Evolutionary conservation across 2,329 filamentous ascomycete species (phyloP).

Genomic region (Alternaria angustiovoidea): DNA sequence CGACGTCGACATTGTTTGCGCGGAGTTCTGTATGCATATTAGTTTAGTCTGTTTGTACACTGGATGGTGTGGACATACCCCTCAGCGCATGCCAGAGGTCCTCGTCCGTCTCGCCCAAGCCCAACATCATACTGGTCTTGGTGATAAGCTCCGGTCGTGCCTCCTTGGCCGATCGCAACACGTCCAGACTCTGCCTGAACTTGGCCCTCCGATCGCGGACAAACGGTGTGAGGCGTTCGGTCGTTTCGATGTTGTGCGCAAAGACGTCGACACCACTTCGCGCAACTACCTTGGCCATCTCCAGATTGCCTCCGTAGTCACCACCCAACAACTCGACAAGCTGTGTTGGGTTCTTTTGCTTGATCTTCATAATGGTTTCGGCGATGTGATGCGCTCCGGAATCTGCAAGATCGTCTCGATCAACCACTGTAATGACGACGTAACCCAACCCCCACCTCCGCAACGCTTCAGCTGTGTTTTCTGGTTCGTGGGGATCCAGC

Average conservation of each 20-base stretch:
- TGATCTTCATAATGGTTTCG: constrained; percentile 93
- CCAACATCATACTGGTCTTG: constrained; percentile 99
- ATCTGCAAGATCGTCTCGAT: constrained; percentile 90
- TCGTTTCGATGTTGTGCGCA: constrained; percentile 96
- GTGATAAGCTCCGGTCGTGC: constrained; percentile 82
- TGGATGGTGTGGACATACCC: constrained; percentile 54
- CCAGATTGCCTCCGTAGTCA: constrained; percentile 84
- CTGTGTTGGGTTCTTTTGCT: constrained; percentile 73
- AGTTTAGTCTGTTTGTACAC: background rate
- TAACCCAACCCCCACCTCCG: constrained; percentile 94
- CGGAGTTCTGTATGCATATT: constrained; percentile 69
- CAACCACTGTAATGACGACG: constrained; percentile 91
- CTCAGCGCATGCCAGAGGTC: constrained; percentile 81
- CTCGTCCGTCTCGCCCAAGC: constrained; percentile 88
- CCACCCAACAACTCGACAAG: constrained; percentile 87
- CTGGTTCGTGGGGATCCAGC: constrained; percentile 93
- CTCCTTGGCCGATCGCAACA: constrained; percentile 83
- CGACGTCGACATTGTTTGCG: constrained; percentile 84
- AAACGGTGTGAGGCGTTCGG: constrained; percentile 86
- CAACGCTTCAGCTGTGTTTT: constrained; percentile 94
- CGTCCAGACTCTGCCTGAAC: constrained; percentile 83
- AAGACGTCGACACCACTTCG: constrained; percentile 92
- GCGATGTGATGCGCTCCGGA: constrained; percentile 90
- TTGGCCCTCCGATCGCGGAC: constrained; percentile 90
- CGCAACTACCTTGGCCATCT: constrained; percentile 87